Evolutionary conservation across 2,329 filamentous ascomycete genomes (phyloP), one percentile per base, ranked within the genome.

Genomic region (Epichloe sp.): DNA sequence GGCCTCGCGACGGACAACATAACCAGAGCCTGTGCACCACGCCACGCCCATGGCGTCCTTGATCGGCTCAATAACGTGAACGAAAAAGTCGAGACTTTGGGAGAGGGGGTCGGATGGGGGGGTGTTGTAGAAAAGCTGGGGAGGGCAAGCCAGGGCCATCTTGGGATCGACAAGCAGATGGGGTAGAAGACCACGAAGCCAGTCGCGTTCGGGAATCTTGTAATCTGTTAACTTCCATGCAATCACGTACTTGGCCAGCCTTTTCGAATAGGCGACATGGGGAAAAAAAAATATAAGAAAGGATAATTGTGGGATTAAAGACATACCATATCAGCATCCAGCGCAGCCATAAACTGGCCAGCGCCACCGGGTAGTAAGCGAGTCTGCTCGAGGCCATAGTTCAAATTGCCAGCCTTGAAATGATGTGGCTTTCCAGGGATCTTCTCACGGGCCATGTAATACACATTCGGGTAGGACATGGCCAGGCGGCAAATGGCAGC

Each of bases 11-110:
- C 79, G 76, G 31, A 75, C 71, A 4, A 79, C 66, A 56, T 80
- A 83, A 6, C 80, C 80, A 5, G 79, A 82, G 4, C 80, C 80
- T n/a, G 77, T 79, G 57, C 78, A 82, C 73, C 78, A 80, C n/a
- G 78, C 78, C 4, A 78, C 75, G 47, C 74, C 70, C 44, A 74
- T 63, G n/a, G 71, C 59, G 52, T 74, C 71, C 65, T 74, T 74
- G 63, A 74, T 72, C 35, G 71, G 71, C 60, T 74, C 71, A 40
- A 73, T 71, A 34, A 74, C 63, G 60, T 79, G 75, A 10, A 78
- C 75, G 60, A 82, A 81, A 54, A 76, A 74, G 58, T 80, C 74
- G 43, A 81, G 70, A 59, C 71, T 75, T 60, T 81, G 78, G 1
- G 72, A 71, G 6, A 83, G 71, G 14, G 77, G 77, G 50, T 83